These are phyloP conservation scores for Marsdenia floribunda DNA, from an alignment of 257 asterid species.

Conservation along the genomic window DNA sequence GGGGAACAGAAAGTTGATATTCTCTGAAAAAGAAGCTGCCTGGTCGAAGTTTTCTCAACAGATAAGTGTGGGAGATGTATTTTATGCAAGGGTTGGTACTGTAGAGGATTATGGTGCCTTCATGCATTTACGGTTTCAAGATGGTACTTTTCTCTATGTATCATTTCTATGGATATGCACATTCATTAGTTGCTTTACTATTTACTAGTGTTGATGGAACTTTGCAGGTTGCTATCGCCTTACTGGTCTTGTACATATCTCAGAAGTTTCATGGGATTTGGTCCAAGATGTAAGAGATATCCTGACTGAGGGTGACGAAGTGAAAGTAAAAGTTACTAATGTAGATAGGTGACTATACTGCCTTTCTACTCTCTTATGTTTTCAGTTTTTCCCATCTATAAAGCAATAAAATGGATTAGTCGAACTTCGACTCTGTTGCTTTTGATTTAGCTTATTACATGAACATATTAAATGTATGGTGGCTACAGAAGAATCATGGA, in stretches of 20 bases:
- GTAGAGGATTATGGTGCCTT: slow-evolving; percentile 98
- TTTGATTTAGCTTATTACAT: neutral
- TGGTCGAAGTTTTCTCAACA: slow-evolving; percentile 65
- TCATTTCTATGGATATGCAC: neutral
- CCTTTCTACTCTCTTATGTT: neutral
- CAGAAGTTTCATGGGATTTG: slow-evolving; percentile 98
- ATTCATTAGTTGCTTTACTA: neutral
- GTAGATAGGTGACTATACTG: slow-evolving; percentile 61
- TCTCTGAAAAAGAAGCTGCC: slow-evolving; percentile 83
- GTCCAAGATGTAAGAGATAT: slow-evolving; percentile 84
- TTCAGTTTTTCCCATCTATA: neutral
- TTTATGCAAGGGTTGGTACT: slow-evolving; percentile 69
- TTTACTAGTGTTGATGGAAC: neutral
- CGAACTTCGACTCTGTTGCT: neutral
- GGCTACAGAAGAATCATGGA: neutral
- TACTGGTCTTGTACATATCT: slow-evolving; percentile 89
- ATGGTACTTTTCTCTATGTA: slow-evolving; percentile 47
- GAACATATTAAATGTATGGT: neutral
- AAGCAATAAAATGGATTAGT: neutral
- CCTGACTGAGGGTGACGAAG: slow-evolving; percentile 71
- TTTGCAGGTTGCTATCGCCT: slow-evolving; percentile 66
- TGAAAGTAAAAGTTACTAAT: slow-evolving; percentile 62
- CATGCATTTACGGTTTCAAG: slow-evolving; percentile 70
- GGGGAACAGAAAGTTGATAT: slow-evolving; percentile 62
- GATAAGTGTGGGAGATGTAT: slow-evolving; percentile 59